These are phyloP conservation scores for Actinomucor elegans DNA, from an alignment of 371 early-diverging fungal species.

Conservation along the genomic window DNA sequence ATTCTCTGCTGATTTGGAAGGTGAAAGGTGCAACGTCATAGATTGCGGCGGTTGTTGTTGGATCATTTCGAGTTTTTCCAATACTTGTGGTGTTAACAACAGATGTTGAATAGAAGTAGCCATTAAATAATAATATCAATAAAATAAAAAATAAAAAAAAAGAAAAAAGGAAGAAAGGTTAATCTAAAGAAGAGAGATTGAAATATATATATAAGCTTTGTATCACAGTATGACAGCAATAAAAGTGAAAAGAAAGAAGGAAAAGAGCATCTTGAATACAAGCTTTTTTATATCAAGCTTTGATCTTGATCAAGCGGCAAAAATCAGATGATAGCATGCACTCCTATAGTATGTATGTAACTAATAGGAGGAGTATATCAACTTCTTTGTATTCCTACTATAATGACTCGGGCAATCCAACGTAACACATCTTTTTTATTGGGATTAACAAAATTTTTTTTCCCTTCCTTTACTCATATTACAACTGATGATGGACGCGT, in stretches of 20 bases:
- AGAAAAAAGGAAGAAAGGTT: slow-evolving; percentile 1
- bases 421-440: no score
- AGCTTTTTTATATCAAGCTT: no score
- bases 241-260: slow-evolving; percentile 1
- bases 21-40: slow-evolving; percentile 4
- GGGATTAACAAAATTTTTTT: no score
- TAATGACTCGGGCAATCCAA: no score
- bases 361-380: no score
- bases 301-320: no score
- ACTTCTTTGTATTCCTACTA: no score
- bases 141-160: not conserved
- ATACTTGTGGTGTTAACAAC: not conserved
- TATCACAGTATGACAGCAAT: slow-evolving; percentile 7
- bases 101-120: not conserved
- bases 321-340: no score
- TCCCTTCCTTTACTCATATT: no score
- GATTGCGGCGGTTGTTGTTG: not conserved
- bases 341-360: no score
- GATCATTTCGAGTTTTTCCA: not conserved
- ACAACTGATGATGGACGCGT: no score
- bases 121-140: not conserved
- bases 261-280: no score
- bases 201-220: slow-evolving; percentile 3
- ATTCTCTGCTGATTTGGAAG: slow-evolving; percentile 11
- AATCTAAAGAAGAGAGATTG: not conserved